Evolutionary conservation across 2,329 filamentous ascomycete genomes (phyloP), one percentile per base, ranked within the genome.

Genomic region (Calonectria honghensis): DNA sequence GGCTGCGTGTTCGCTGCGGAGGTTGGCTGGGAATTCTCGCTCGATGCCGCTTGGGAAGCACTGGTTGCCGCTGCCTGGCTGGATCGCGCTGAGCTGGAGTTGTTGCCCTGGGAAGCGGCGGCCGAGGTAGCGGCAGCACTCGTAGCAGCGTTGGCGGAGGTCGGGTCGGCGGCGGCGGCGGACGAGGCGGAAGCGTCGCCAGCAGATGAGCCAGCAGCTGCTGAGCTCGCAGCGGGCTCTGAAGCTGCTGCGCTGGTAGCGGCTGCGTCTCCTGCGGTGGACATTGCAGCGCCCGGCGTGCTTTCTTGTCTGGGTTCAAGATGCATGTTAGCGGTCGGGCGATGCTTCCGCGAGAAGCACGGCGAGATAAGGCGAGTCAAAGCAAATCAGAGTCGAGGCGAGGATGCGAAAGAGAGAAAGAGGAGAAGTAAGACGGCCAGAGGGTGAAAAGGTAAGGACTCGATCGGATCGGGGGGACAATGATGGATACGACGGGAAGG

Each of bases 241-340:
- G 45, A 48, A 27, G 79, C 66, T n/a, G 73, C 70, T n/a, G 73
- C 70, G 57, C 73, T 76, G 31, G 80, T 80, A 41, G 79, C 75
- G 72, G 75, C 74, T 29, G 76, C 37, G 51, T 80, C 72, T 75
- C 73, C 67, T 67, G 82, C 79, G 57, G 69, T 78, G 69, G 83
- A 83, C 85, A 86, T 86, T 79, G 76, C 82, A 75, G 81, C 80
- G 75, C 76, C 76, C 68, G 75, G 73, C 24, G 78, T 76, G 75
- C 71, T 77, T 68, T 75, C 67, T 71, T 82, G 83, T 73, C 83
- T 86, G 72, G 70, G 71, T 69, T 77, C 64, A 74, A 82, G 78
- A 66, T 82, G 75, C 80, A 82, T 85, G 81, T 87, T 81, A 87
- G 85, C 79, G 79, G 72, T 64, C 71, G 66, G 74, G 59, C 45